Evolutionary conservation across 2,329 filamentous ascomycete species (phyloP), one percentile per base, ranked within the genome.

Genomic region (Alternaria arbusti): DNA sequence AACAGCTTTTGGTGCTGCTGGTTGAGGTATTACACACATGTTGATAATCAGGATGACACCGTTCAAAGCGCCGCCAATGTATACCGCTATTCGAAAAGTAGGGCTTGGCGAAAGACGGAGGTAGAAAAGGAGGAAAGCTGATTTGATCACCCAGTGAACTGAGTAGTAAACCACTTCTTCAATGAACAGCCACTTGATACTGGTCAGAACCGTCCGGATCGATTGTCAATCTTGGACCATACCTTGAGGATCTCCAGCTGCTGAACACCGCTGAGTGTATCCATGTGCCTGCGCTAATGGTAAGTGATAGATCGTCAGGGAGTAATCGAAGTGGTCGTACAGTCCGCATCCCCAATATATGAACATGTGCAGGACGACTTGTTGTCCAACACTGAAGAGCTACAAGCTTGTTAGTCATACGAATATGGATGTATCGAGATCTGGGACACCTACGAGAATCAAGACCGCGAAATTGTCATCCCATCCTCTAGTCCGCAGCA

Each of bases 111-210:
- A 74, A 5, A 77, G 63, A 2, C 76, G 73, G 7, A 79, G 67
- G 58, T 78, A 80, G 63, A 80, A 80, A 46, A 77, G 65, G 0
- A 80, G 69, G 57, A 79, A 80, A 25, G 73, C 70, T 44, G 67
- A 71, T 64, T 79, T 80, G 61, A 79, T 73, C 12, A 67, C 58
- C 55, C 69, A 79, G 44, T 80, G 77, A 17, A 76, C 70, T 25
- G 66, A 69, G 44, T 75, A 68, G 49, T 79, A 79, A 50, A 67
- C 75, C 13, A 79, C 61, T 46, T 80, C 77, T 54, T 78, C 75
- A 12, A 72, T 66, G 28, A 79, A 78, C 4, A 78, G 67, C 36
- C 65, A 70, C 52, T 66, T 49, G 17, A 15, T 9, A 36, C 9
- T 36, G 10, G 9, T 52, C 22, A 52, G 49, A 32, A 23, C 7